These are phyloP conservation scores for Sextonia rubra DNA, from an alignment of 164 flowering plant genomes.

Conservation along the genomic window DNA sequence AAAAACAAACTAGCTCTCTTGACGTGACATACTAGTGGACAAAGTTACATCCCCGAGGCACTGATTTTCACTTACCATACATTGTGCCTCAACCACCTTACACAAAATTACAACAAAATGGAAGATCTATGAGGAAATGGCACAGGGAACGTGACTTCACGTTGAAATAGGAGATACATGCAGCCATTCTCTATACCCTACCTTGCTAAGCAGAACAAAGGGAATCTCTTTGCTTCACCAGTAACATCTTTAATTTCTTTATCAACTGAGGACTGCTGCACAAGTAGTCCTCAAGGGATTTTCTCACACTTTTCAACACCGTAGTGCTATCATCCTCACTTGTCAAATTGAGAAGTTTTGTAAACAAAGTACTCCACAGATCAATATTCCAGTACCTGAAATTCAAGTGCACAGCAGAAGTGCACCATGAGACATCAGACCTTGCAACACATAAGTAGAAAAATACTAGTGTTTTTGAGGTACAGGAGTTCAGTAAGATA, in stretches of 20 bases:
- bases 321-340: conserved; percentile 38
- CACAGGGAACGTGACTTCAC: too few species aligned
- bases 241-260: conserved; percentile 59
- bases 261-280: conserved; percentile 48
- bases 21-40: too few species aligned
- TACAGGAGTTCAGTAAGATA: not conserved
- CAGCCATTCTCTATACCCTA: too few species aligned
- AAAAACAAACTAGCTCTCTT: too few species aligned
- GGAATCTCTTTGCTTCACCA: conserved; percentile 66
- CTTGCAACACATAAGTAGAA: not conserved
- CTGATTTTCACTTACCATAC: too few species aligned
- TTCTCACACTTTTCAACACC: conserved; percentile 41
- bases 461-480: not conserved
- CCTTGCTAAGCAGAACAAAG: conserved; percentile 40
- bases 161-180: too few species aligned
- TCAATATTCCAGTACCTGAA: conserved; percentile 80
- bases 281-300: conserved; percentile 64
- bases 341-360: conserved; percentile 54
- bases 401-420: not conserved
- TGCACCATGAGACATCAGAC: not conserved
- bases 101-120: too few species aligned
- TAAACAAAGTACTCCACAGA: conserved; percentile 70
- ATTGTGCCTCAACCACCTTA: too few species aligned
- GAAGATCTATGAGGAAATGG: too few species aligned
- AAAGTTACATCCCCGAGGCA: too few species aligned